Base-by-base conservation (phyloP, 2,329 filamentous ascomycete genomes). In the Exophiala phaeomuriformis region DNA sequence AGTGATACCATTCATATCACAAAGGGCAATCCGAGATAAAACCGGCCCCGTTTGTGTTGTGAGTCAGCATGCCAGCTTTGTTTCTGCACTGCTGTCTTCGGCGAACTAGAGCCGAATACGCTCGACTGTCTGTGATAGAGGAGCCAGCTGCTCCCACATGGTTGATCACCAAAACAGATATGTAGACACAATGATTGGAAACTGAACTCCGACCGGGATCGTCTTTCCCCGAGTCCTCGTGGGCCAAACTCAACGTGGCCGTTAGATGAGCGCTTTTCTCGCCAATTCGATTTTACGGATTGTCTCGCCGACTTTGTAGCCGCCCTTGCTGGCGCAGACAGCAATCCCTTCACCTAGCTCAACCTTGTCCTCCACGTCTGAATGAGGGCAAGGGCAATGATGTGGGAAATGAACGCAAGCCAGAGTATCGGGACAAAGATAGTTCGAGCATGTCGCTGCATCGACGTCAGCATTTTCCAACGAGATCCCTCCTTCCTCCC, bases 331-430 rank as follows among this genome's bases (percentile, higher is more conserved):
- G 5, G 72, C 68, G 61, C 75, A 77, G 39, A 77, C 61, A 1
- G 71, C 70, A 57, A 72, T 75, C 35, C 74, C 74, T 48, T 76
- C 74, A 7, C 69, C 71, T n/a, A 76, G 57, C 55, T 76, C 88
- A 59, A 89, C 80, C 67, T 93, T 93, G 61, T 91, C 87, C 66
- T 91, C 84, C 57, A 86, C 75, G 5, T 76, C 72, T 1, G 86
- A 83, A 74, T 86, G 95, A 1, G 89, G 78, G 72, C 93, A 98
- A 30, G 93, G 93, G 71, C 93, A 98, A 72, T 98, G 93, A 69
- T 97, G 91, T 1, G 93, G 90, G 73, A 95, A 93, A 68, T 94
- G 85, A 4, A 98, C 93, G 74, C 93, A 98, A 35, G 90, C 87
- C 56, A 98, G 80, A 0, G 93, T 97, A 60, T 89, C 88, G 1